Base-by-base conservation (phyloP, 495 filamentous ascomycete genomes). In the Lasiosphaeria miniovina region DNA sequence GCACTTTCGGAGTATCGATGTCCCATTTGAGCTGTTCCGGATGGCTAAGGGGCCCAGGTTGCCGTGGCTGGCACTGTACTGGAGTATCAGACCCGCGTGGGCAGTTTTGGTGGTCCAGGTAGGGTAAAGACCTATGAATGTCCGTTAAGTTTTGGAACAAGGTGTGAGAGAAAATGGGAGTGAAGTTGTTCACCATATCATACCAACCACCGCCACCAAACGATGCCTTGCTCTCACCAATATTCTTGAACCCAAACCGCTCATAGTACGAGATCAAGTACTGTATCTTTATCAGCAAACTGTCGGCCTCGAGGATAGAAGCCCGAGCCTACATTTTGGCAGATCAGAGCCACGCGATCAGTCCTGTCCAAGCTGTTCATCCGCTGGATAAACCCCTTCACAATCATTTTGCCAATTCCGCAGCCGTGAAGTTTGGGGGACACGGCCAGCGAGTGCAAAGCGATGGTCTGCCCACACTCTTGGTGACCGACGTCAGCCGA, bases 181-280 rank as follows among this genome's bases (percentile, higher is more conserved):
- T 9, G 33, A 52, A 24, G 36, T 8, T 17, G 64, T 72, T 59
- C 59, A 86, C 82, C 83, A 91, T 82, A 72, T 95, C 85, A 63
- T 81, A 76, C 91, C 92, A 96, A 32, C 84, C 88, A 55, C 90
- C 90, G 31, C 91, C 91, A 9, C 86, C 89, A 74, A 90, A 91
- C 46, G 68, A 57, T 10, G 75, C 81, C 24, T 75, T 65, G 70
- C 91, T 95, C 55, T 74, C 68, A 0, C 91, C 93, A n/a, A 71
- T 65, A 58, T 86, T 81, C 63, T 73, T 74, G 65, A 93, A 98
- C 1, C 90, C 90, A 48, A 91, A 83, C 8, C 77, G 78, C 68
- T 90, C 82, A 68, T 96, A 98, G 69, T 88, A 97, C 0, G 73
- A 66, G 12, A 93, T 74, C 35, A 94, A 69, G 50, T 83, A 74